phyloP scores from a whole-genome alignment of 192 early-diverging fungal genomes.

The Radiomyces spectabilis region DNA sequence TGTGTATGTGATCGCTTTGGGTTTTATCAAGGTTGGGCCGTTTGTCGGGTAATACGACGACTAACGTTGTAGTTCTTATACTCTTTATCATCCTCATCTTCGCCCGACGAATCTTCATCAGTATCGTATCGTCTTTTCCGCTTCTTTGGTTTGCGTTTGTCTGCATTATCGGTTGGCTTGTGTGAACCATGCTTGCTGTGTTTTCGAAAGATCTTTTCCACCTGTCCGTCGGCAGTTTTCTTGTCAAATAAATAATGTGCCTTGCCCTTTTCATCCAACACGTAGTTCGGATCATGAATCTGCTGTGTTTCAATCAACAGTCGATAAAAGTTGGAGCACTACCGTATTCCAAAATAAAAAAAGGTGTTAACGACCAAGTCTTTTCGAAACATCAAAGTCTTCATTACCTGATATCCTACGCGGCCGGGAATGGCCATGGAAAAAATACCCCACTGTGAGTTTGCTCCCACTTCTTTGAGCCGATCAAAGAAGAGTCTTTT shows the following conservation, averaged over 20 bases:
- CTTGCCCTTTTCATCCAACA: slow-evolving; percentile 81
- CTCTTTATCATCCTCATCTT: too few species aligned
- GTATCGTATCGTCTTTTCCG: too few species aligned
- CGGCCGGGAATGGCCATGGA: slow-evolving; percentile 91
- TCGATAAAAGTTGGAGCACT: slow-evolving; percentile 96
- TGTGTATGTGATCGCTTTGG: too few species aligned
- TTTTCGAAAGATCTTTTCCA: slow-evolving; percentile 69
- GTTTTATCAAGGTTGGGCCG: too few species aligned
- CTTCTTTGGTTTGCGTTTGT: too few species aligned
- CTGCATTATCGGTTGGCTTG: too few species aligned
- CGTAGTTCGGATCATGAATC: slow-evolving; percentile 85
- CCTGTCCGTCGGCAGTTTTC: slow-evolving; percentile 70
- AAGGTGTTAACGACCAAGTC: not conserved
- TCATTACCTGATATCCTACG: slow-evolving; percentile 84
- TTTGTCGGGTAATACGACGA: too few species aligned
- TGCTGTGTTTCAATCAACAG: slow-evolving; percentile 84
- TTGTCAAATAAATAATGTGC: slow-evolving; percentile 87
- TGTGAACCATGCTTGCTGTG: slow-evolving; percentile 53
- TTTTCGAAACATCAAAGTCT: too few species aligned
- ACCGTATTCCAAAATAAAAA: not conserved
- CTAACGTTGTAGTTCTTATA: too few species aligned
- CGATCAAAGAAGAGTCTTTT: slow-evolving; percentile 76
- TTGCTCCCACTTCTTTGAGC: slow-evolving; percentile 78
- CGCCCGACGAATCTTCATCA: too few species aligned
- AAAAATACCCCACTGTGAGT: slow-evolving; percentile 97